Percentiles rank a stretch among this genome's conserved stretches.
Conservation (phyloP, 805 yeast species). For the Starmerella asiatica region DNA sequence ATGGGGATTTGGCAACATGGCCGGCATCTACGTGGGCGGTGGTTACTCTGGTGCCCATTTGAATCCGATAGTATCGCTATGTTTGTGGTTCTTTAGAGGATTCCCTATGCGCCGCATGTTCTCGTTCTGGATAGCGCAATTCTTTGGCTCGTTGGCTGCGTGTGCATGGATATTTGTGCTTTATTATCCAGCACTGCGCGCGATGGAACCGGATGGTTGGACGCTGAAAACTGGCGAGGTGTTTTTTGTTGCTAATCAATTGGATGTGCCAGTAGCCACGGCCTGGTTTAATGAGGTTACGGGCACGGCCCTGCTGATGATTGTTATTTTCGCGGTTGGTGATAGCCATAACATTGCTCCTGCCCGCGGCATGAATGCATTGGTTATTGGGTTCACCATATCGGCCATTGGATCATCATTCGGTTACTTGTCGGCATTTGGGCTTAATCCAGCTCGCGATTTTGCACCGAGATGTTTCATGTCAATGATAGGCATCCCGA, state of each 20-base stretch:
- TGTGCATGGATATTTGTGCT: slow-evolving; percentile 33
- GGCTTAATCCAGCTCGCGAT: slow-evolving; percentile 43
- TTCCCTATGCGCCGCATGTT: slow-evolving; percentile 40
- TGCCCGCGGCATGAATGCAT: slow-evolving; percentile 35
- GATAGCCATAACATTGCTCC: slow-evolving; percentile 37
- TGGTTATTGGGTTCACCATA: slow-evolving; percentile 35
- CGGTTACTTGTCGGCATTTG: slow-evolving; percentile 43
- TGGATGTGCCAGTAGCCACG: slow-evolving; percentile 20
- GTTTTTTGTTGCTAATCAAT: not conserved
- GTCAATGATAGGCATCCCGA: slow-evolving; percentile 36
- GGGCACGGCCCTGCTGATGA: slow-evolving; percentile 34
- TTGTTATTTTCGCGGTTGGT: slow-evolving; percentile 38
- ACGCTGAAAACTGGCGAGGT: not conserved
- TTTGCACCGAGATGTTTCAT: slow-evolving; percentile 42
- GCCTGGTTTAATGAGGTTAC: slow-evolving; percentile 39
- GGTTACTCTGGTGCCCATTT: slow-evolving; percentile 49
- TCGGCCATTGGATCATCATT: slow-evolving; percentile 36
- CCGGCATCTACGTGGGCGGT: slow-evolving; percentile 40
- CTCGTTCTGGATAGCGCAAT: slow-evolving; percentile 35
- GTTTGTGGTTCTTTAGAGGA: slow-evolving; percentile 37
- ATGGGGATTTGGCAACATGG: slow-evolving; percentile 44
- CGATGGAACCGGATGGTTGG: slow-evolving; percentile 26
- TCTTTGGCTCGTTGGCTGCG: slow-evolving; percentile 33
- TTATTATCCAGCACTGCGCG: slow-evolving; percentile 29
- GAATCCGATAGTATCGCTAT: slow-evolving; percentile 40